phyloP scores from a whole-genome alignment of 1,139 yeast species.

The Arxiozyma telluris region DNA sequence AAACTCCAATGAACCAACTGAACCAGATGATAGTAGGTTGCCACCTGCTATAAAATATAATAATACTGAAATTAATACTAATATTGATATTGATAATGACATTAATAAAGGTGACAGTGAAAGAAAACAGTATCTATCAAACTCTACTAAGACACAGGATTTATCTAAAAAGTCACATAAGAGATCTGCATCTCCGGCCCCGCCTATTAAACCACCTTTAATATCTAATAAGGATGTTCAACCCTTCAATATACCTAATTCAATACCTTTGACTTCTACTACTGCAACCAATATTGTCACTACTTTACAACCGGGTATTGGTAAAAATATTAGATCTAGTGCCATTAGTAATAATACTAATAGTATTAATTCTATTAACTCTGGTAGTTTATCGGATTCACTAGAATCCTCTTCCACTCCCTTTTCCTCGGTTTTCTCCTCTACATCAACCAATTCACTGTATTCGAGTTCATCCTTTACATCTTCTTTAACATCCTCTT shows the following conservation, averaged over 20 bases:
- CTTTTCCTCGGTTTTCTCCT: conserved; percentile 4
- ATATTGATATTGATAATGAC: conserved; percentile 5
- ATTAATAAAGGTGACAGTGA: conserved; percentile 1
- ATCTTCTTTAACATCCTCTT: conserved; percentile 1
- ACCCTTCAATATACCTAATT: conserved; percentile 4
- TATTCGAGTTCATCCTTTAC: background rate
- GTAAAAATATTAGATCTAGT: background rate
- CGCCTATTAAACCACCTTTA: conserved; percentile 1
- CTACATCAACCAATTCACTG: conserved; percentile 1
- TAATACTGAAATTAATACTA: conserved; percentile 9
- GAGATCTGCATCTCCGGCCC: conserved; percentile 6
- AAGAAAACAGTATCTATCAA: conserved; percentile 1
- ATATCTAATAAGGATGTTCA: background rate
- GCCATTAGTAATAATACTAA: background rate
- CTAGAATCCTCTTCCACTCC: conserved; percentile 4
- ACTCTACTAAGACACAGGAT: background rate
- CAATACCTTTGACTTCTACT: conserved; percentile 7
- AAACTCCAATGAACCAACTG: conserved; percentile 29
- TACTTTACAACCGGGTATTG: background rate
- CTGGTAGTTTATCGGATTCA: background rate
- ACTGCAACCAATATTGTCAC: conserved; percentile 7
- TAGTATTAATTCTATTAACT: background rate
- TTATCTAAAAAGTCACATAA: background rate
- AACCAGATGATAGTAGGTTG: conserved; percentile 33
- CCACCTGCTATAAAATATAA: conserved; percentile 20